These are phyloP conservation scores for Russula earlei DNA, from an alignment of 768 basidiomycete genomes.

Conservation along the genomic window DNA sequence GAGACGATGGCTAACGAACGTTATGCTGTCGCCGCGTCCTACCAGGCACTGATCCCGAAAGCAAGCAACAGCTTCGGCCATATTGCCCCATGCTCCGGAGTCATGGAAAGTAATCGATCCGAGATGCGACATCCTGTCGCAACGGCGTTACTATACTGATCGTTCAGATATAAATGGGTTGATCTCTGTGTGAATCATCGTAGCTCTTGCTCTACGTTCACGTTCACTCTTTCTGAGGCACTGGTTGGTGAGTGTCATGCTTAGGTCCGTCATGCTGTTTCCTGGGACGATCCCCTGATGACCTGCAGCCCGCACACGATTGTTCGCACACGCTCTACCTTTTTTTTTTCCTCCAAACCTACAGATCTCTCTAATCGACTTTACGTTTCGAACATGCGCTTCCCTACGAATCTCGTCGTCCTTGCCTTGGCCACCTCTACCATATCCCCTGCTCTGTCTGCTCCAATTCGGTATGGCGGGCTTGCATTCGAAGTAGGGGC, in stretches of 20 bases:
- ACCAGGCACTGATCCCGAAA: no score
- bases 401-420: neutral
- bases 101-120: no score
- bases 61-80: no score
- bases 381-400: neutral
- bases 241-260: constrained; percentile 9
- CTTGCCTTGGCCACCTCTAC: neutral
- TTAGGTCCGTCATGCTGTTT: neutral
- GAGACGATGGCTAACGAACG: no score
- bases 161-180: no score
- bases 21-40: no score
- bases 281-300: neutral
- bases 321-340: neutral
- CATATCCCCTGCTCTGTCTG: neutral
- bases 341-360: neutral
- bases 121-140: no score
- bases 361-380: neutral
- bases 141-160: no score
- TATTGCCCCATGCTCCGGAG: no score
- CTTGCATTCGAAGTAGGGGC: neutral
- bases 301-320: neutral
- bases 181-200: neutral
- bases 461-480: neutral
- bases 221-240: neutral
- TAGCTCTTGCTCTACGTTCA: neutral